Conservation (phyloP, 2,329 filamentous ascomycete genomes). For the Penicillium sp. region DNA sequence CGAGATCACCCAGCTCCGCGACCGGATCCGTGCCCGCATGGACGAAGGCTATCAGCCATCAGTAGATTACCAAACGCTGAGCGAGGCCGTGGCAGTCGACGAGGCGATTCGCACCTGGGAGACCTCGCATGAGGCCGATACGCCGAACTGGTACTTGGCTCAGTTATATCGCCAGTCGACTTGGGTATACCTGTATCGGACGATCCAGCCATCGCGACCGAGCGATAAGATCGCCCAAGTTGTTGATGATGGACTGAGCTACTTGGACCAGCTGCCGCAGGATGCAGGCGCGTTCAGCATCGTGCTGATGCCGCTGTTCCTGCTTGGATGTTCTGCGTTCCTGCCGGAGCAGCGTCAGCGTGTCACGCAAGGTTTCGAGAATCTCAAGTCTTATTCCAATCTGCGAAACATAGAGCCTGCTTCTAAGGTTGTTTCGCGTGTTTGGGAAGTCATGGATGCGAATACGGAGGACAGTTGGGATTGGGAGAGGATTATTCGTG, state of each 20-base stretch:
- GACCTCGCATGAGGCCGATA: constrained; percentile 53
- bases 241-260: constrained; percentile 57
- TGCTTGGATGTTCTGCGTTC: constrained; percentile 60
- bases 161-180: constrained; percentile 61
- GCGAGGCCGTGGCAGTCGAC: constrained; percentile 71
- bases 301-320: constrained; percentile 58
- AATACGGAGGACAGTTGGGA: constrained; percentile 58
- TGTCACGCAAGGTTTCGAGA: constrained; percentile 53
- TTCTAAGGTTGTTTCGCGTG: constrained; percentile 52
- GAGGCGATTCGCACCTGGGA: constrained; percentile 70
- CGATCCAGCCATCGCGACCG: constrained; percentile 55
- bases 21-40: constrained; percentile 68
- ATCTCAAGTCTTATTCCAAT: constrained; percentile 54
- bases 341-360: constrained; percentile 53
- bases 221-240: constrained; percentile 54
- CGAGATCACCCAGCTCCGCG: constrained; percentile 72
- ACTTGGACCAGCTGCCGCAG: constrained; percentile 53
- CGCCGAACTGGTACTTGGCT: constrained; percentile 54
- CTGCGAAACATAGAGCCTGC: constrained; percentile 58
- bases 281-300: constrained; percentile 56
- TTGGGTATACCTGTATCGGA: constrained; percentile 62
- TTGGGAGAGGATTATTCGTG: constrained; percentile 59
- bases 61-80: constrained; percentile 69
- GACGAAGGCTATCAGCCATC: constrained; percentile 59
- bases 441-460: constrained; percentile 60